A percentile compares a stretch with the other conserved stretches of the same genome.
Conservation (phyloP, 768 basidiomycete species). For the Amanita inopinata region DNA sequence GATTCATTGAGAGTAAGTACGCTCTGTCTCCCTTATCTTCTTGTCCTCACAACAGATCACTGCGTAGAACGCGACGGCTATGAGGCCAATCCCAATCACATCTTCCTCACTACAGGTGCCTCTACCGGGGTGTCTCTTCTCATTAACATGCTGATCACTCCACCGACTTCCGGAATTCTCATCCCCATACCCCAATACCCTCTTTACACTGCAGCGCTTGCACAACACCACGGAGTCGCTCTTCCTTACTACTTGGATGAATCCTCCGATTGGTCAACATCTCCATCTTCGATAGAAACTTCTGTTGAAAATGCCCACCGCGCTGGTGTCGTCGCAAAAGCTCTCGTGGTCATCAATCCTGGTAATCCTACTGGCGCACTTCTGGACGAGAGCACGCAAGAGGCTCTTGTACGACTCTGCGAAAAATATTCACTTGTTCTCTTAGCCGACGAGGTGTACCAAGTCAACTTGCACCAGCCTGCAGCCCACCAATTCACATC, state of each 20-base stretch:
- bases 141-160: slow-evolving; percentile 68
- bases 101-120: slow-evolving; percentile 94
- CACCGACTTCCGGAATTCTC: slow-evolving; percentile 63
- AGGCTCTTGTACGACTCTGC: slow-evolving; percentile 71
- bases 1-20: slow-evolving; percentile 74
- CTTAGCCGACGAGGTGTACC: slow-evolving; percentile 98
- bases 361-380: slow-evolving; percentile 95
- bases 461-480: slow-evolving; percentile 75
- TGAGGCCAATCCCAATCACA: slow-evolving; percentile 70
- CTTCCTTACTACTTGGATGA: slow-evolving; percentile 90
- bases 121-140: slow-evolving; percentile 89
- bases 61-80: slow-evolving; percentile 78
- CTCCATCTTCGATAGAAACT: slow-evolving; percentile 50
- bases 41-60: slow-evolving; percentile 6
- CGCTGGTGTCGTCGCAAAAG: slow-evolving; percentile 60
- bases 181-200: slow-evolving; percentile 99
- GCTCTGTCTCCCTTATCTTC: slow-evolving; percentile 1
- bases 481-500: slow-evolving; percentile 71
- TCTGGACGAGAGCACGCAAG: slow-evolving; percentile 62
- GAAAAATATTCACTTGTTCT: slow-evolving; percentile 80
- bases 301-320: slow-evolving; percentile 57
- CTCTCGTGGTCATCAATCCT: slow-evolving; percentile 95
- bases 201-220: slow-evolving; percentile 90
- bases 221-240: slow-evolving; percentile 69
- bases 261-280: slow-evolving; percentile 73